phyloP scores from a whole-genome alignment of 495 filamentous ascomycete genomes.

The Xylaria intraflava region DNA sequence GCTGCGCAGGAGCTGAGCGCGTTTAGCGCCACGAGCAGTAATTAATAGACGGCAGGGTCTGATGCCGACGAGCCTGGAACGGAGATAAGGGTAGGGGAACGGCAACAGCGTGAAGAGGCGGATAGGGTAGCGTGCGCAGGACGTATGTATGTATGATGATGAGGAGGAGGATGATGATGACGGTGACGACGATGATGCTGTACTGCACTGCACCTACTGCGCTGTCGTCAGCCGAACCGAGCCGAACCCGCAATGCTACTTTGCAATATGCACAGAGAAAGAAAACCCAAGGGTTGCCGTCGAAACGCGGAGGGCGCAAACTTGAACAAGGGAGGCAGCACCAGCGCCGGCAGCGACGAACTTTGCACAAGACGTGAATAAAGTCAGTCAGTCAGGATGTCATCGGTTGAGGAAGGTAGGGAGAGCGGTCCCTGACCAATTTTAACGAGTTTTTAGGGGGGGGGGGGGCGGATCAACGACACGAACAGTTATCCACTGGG shows the following conservation, averaged over 20 bases:
- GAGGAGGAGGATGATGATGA: too few species aligned
- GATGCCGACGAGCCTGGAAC: too few species aligned
- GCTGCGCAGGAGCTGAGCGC: not conserved
- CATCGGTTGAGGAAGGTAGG: not conserved
- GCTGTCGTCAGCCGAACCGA: too few species aligned
- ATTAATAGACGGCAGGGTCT: not conserved
- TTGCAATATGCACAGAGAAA: too few species aligned
- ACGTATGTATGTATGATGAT: too few species aligned
- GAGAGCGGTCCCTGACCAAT: not conserved
- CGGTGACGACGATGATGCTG: too few species aligned
- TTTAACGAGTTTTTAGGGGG: not conserved
- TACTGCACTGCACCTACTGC: not conserved
- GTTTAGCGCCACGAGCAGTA: not conserved
- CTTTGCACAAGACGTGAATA: too few species aligned
- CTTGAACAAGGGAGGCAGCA: too few species aligned
- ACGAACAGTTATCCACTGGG: too few species aligned
- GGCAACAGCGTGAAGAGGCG: not conserved
- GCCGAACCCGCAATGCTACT: not conserved
- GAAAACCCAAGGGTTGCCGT: not conserved
- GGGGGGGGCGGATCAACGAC: too few species aligned
- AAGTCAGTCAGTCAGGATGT: too few species aligned
- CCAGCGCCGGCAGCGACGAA: not conserved
- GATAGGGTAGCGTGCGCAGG: too few species aligned
- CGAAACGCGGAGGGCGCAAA: not conserved
- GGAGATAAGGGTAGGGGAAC: not conserved